Evolutionary conservation across 2,329 filamentous ascomycete genomes (phyloP).

Genomic region (Alternaria solani): DNA sequence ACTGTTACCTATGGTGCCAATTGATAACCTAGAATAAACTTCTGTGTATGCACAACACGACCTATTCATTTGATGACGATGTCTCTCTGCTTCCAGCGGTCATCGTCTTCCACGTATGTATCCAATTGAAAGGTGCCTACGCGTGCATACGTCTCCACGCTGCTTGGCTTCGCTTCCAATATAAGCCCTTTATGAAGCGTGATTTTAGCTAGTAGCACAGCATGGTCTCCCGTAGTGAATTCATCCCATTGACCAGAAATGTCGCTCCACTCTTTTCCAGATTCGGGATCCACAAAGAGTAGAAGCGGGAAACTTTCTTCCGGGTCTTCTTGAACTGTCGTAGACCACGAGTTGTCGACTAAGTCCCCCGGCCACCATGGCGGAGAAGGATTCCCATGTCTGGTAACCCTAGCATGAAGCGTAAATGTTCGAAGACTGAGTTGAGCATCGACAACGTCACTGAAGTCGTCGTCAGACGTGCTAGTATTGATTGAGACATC

Average conservation of each 20-base stretch:
- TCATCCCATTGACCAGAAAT: not conserved
- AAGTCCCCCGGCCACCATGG: not conserved
- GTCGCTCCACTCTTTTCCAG: not conserved
- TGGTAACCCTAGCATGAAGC: not conserved
- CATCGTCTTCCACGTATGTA: not conserved
- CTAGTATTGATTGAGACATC: not conserved
- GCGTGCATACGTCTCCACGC: not conserved
- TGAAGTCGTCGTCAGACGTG: not conserved
- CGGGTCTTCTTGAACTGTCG: not conserved
- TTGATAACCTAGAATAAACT: no score
- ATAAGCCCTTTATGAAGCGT: not conserved
- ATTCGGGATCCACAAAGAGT: not conserved
- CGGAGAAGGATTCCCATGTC: not conserved
- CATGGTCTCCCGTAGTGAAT: not conserved
- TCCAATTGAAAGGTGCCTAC: not conserved
- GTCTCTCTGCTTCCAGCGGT: not conserved
- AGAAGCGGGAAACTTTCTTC: not conserved
- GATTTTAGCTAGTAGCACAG: not conserved
- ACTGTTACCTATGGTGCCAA: no score
- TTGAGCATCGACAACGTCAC: not conserved
- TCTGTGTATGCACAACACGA: not conserved
- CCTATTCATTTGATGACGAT: not conserved
- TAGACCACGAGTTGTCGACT: not conserved
- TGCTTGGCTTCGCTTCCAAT: not conserved
- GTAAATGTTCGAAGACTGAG: not conserved